Evolutionary conservation across 371 early-diverging fungal species (phyloP).

Genomic region (Mortierella sp.): DNA sequence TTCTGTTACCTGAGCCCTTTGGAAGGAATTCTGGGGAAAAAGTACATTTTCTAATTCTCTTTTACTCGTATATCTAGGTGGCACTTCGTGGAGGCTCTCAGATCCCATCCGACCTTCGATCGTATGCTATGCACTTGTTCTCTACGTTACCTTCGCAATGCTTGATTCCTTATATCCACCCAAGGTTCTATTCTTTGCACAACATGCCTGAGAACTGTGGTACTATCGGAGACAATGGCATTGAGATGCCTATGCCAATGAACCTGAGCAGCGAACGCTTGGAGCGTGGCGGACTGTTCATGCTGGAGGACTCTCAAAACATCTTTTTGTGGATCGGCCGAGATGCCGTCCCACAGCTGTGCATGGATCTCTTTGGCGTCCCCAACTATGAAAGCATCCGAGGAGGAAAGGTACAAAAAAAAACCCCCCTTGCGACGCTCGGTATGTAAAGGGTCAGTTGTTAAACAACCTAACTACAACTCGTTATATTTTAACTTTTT

Average conservation of each 20-base stretch:
- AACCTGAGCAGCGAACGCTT: slow-evolving; percentile 90
- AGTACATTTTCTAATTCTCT: background rate
- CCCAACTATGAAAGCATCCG: slow-evolving; percentile 69
- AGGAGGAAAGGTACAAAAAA: slow-evolving; percentile 66
- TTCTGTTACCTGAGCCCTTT: background rate
- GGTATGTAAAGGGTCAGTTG: background rate
- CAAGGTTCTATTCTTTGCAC: slow-evolving; percentile 90
- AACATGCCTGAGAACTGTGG: slow-evolving; percentile 80
- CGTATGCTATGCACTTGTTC: slow-evolving; percentile 78
- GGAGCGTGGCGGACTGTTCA: slow-evolving; percentile 85
- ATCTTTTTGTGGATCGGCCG: slow-evolving; percentile 92
- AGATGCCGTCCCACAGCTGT: slow-evolving; percentile 80
- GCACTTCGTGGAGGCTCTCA: slow-evolving; percentile 77
- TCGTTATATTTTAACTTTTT: background rate
- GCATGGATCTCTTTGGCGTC: slow-evolving; percentile 77
- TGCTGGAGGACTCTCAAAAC: slow-evolving; percentile 86
- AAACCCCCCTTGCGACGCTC: background rate
- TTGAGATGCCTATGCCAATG: slow-evolving; percentile 78
- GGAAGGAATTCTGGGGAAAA: background rate
- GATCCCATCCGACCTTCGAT: slow-evolving; percentile 77
- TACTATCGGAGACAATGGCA: slow-evolving; percentile 68
- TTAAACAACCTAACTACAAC: background rate
- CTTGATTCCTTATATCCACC: slow-evolving; percentile 76
- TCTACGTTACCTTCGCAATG: slow-evolving; percentile 87
- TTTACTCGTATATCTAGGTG: slow-evolving; percentile 55